Conservation (phyloP, 352 stramenopile species). For the Pythium guiyangense region DNA sequence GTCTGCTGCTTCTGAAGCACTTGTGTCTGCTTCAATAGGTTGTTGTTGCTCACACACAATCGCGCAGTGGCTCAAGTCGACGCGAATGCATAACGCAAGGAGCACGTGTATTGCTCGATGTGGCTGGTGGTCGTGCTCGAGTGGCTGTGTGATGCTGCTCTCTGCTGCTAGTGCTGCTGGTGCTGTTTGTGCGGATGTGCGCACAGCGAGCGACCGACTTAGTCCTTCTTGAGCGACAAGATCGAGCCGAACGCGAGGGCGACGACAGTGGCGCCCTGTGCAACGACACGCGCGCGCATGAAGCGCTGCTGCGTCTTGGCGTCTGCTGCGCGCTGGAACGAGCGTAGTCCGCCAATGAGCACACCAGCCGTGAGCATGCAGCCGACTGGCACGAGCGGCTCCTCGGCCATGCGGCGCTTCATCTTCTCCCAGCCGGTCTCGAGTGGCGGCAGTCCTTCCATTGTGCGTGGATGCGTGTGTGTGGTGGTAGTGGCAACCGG, state of each 20-base stretch:
- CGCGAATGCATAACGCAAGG: no score
- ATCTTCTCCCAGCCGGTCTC: conserved; percentile 80
- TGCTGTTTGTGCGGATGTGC: no score
- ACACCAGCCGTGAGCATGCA: conserved; percentile 58
- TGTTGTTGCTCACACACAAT: no score
- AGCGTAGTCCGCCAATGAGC: conserved; percentile 55
- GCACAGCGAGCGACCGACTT: no score
- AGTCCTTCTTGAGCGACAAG: conserved; percentile 52
- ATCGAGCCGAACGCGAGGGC: conserved; percentile 57
- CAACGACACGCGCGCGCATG: conserved; percentile 71
- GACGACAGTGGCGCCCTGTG: conserved; percentile 69
- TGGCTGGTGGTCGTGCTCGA: no score
- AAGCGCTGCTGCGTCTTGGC: conserved; percentile 72
- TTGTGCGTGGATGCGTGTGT: conserved; percentile 5
- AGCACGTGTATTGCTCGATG: no score
- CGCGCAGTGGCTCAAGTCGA: no score
- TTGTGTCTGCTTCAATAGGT: no score
- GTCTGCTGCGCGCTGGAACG: conserved; percentile 62
- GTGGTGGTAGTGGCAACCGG: no score
- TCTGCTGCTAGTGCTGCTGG: no score
- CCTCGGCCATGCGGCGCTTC: conserved; percentile 65
- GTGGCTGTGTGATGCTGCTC: no score
- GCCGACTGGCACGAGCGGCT: conserved; percentile 74
- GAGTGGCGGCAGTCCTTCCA: conserved; percentile 35
- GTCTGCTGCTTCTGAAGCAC: no score